phyloP scores from a whole-genome alignment of 1,284 basidiomycete species.

The Uromyces viciae-fabae region DNA sequence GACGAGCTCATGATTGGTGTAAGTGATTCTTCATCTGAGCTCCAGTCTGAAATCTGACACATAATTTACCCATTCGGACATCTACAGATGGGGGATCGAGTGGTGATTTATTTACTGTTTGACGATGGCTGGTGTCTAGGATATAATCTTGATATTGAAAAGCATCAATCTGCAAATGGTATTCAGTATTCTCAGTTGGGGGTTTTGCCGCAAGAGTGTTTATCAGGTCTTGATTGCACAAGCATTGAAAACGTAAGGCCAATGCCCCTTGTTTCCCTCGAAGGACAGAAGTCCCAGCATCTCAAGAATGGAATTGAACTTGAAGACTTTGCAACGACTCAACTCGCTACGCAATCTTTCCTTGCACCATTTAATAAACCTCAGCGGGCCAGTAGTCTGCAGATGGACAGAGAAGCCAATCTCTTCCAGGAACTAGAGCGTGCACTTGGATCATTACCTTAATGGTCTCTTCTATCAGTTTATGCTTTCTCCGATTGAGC shows the following conservation, averaged over 20 bases:
- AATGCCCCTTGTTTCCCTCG: neutral
- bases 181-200: neutral
- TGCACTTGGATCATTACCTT: too few species aligned
- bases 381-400: neutral
- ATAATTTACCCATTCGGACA: neutral
- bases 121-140: conserved; percentile 45
- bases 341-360: neutral
- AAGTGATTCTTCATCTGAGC: neutral
- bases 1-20: conserved; percentile 34
- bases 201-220: conserved; percentile 36
- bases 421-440: conserved; percentile 22
- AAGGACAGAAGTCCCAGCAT: neutral
- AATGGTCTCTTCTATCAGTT: too few species aligned
- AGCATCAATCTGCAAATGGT: neutral
- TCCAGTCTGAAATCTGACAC: neutral
- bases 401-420: conserved; percentile 11
- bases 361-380: neutral
- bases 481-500: too few species aligned
- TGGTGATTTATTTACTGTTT: conserved; percentile 21
- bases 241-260: neutral
- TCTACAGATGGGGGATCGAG: conserved; percentile 25
- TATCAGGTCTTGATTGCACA: neutral
- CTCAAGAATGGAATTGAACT: neutral
- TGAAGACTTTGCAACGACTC: neutral
- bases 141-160: conserved; percentile 13